These are phyloP conservation scores for Fusarium sp. DNA, from an alignment of 2,329 filamentous ascomycete species.

Conservation along the genomic window DNA sequence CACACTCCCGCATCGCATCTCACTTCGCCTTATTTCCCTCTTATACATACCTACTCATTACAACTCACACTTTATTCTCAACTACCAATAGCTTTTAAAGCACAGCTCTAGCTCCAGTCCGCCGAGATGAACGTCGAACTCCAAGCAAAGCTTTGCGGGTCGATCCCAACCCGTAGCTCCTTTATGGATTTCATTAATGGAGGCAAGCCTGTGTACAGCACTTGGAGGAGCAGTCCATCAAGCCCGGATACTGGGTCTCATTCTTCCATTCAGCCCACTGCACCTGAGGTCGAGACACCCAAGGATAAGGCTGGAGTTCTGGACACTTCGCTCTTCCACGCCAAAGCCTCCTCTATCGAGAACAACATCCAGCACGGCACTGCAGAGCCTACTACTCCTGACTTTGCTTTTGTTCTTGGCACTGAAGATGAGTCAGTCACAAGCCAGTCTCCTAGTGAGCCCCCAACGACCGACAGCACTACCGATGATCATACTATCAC, in stretches of 20 bases:
- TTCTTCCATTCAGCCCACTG: background rate
- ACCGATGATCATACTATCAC: background rate
- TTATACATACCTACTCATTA: no score
- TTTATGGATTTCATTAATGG: slow-evolving; percentile 8
- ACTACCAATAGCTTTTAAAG: background rate
- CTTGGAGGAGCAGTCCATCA: background rate
- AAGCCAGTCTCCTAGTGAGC: background rate
- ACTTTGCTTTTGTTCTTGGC: background rate
- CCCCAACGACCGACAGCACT: background rate
- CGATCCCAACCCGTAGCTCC: background rate
- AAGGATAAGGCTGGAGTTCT: background rate
- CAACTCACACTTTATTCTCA: background rate
- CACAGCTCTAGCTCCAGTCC: background rate
- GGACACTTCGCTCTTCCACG: background rate
- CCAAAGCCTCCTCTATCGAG: background rate
- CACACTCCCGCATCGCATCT: background rate
- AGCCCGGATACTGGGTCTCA: background rate
- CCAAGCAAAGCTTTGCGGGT: background rate
- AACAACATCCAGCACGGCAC: background rate
- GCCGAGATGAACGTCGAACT: background rate
- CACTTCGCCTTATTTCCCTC: background rate
- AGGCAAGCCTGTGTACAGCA: background rate
- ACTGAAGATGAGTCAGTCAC: background rate
- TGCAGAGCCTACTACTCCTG: background rate
- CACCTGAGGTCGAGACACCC: background rate